Base-by-base conservation (phyloP, 2,329 filamentous ascomycete genomes). In the Fusarium chlamydosporum region DNA sequence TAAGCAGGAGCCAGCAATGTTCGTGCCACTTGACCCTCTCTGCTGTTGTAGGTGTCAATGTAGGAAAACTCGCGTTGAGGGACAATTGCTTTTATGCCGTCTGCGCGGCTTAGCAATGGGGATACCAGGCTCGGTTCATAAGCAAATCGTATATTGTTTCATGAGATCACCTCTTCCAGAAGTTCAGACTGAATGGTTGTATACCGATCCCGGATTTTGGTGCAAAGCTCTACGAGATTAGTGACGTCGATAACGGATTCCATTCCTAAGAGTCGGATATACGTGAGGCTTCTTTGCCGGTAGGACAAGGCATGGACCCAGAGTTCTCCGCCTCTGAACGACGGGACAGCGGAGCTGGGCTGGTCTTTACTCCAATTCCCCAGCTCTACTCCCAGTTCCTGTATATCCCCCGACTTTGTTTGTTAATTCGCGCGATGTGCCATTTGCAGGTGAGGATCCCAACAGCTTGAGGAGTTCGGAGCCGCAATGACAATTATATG, bases 401-500 rank as follows among this genome's bases (percentile, higher is more conserved):
- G 38, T 53, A 23, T 43, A 31, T 45, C 26, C 65, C 41, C 48
- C 23, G 34, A 47, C 29, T 46, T 16, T 67, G 38, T 34, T 59
- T 27, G 26, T 33, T 20, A 16, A 29, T 40, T 34, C 33, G 16
- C 31, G 23, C 27, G 31, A 63, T 52, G 40, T 20, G 23, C 47
- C 50, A 56, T 41, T 51, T 56, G 53, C 40, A 58, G 47, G 53
- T 51, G 12, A 26, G 54, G 43, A 23, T n/a, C 15, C 34, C 46
- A 67, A 65, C 54, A 27, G 23, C 46, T 27, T 56, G 51, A 48
- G 26, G 45, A 47, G 46, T 40, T 64, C 53, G 67, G 67, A 71
- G 64, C 68, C 61, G 66, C 53, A 73, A 50, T 52, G 45, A 50
- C 29, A 67, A 53, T 54, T 18, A 26, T 51, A 66, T 40, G 15